Base-by-base conservation (phyloP, 257 asterid genomes). In the Fraxinus excelsior region DNA sequence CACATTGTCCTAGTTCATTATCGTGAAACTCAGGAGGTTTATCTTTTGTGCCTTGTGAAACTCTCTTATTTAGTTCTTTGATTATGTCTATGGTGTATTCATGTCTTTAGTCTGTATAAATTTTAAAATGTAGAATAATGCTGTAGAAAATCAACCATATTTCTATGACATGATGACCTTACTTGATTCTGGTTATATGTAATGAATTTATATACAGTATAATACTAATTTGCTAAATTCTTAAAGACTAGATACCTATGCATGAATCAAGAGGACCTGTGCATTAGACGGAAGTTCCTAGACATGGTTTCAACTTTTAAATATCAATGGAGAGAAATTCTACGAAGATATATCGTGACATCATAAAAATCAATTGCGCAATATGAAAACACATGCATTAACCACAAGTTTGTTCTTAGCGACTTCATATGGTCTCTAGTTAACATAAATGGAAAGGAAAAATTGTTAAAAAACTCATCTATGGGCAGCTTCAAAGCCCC, bases 1-100 rank as follows among this genome's bases (percentile, higher is more conserved):
- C 98, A 95, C 87, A 80, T 93, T 65, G 98, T 95, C 82, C 97
- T 95, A 75, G 99, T 95, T 86, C 99, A 95, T 84, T 95, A 95
- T 85, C 99, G 98, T 70, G 98, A 91, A 88, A 95, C 99, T 71
- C 97, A 86, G 79, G 99, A 91, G 98, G 99, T 95, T 82, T 74
- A 90, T 86, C 75, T 75, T 81, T 83, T 74, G 73, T 81, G 35
- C 32, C 66, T 68, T 19, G 72, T 58, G 31, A 53, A 71, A 29
- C 34, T 62, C 35, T 62, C 68, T 29, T 67, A 21, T 72, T 66
- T 12, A 23, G 66, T 58, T 58, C 16, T 19, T 64, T 65, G 34
- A 2, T 8, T 46, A 46, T 69, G 82, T 35, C 34, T 68, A 34
- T 73, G 2, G 67, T 60, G 29, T 60, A 60, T 60, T 25, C 34